These are phyloP conservation scores for Hyaloraphidium curvatum DNA, from an alignment of 192 early-diverging fungal species.

Conservation along the genomic window DNA sequence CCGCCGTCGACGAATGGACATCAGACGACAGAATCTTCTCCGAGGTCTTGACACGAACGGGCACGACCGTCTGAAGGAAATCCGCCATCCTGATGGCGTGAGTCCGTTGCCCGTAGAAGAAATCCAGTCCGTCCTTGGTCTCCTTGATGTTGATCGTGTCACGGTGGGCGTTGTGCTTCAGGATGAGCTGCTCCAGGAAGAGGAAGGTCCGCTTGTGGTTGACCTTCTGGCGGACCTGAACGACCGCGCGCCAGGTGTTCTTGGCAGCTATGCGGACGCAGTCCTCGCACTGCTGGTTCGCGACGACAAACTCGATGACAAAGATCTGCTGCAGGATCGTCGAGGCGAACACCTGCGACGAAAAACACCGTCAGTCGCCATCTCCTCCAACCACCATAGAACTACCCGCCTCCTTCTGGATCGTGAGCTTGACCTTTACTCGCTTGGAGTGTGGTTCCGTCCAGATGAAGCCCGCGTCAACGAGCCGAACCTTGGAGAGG, in stretches of 20 bases:
- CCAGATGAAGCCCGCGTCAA: conserved; percentile 97
- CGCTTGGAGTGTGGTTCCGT: conserved; percentile 84
- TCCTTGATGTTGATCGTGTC: conserved; percentile 98
- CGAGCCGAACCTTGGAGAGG: conserved; percentile 75
- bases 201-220: conserved; percentile 95
- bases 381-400: neutral
- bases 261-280: conserved; percentile 89
- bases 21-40: conserved; percentile 94
- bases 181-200: conserved; percentile 93
- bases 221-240: conserved; percentile 91
- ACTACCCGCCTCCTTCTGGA: conserved; percentile 76
- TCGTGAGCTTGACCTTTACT: conserved; percentile 93
- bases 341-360: conserved; percentile 53
- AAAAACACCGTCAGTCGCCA: neutral
- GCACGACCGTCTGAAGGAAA: conserved; percentile 72
- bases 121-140: conserved; percentile 87
- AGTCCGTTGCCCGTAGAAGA: conserved; percentile 73
- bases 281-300: conserved; percentile 84
- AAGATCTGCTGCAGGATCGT: conserved; percentile 94
- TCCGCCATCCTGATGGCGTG: conserved; percentile 94
- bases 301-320: conserved; percentile 84
- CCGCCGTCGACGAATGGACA: conserved; percentile 72
- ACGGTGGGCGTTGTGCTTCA: conserved; percentile 91
- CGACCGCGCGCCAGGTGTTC: conserved; percentile 93
- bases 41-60: conserved; percentile 64